Percentiles rank a stretch among this genome's conserved stretches.
phyloP scores from a whole-genome alignment of 192 early-diverging fungal species.

The Rhizoclosmatium globosum region DNA sequence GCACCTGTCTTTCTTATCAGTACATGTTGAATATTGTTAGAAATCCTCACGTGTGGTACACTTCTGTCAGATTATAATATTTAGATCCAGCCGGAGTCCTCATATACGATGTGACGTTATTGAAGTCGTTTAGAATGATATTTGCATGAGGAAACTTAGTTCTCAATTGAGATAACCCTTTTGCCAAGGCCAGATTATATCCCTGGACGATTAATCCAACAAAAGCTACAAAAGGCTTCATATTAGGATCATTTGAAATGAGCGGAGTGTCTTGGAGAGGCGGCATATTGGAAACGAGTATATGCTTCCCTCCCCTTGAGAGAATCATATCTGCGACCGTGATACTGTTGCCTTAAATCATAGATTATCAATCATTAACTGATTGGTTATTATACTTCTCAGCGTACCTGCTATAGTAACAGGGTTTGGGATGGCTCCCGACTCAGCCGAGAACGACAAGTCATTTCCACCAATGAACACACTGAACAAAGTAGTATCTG shows the following conservation, averaged over 20 bases:
- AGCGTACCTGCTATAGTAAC: neutral
- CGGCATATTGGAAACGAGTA: slow-evolving; percentile 6
- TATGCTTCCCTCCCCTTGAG: neutral
- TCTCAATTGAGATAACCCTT: slow-evolving; percentile 8
- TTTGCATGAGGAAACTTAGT: neutral
- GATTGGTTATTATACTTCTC: neutral
- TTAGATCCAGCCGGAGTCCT: neutral
- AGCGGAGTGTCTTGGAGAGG: neutral
- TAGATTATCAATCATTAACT: neutral
- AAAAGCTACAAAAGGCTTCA: no score
- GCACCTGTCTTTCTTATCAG: neutral
- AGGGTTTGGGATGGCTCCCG: neutral
- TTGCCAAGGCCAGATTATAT: neutral
- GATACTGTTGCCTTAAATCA: neutral
- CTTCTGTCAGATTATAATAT: neutral
- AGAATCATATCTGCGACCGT: neutral
- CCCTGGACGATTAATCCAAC: neutral
- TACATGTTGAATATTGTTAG: neutral
- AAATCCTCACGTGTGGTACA: no score
- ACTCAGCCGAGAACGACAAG: neutral
- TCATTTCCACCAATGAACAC: slow-evolving; percentile 22
- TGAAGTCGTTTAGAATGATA: neutral
- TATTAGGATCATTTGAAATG: neutral
- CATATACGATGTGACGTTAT: neutral
- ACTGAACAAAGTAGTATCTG: slow-evolving; percentile 5